Base-by-base conservation (phyloP, 2,329 filamentous ascomycete species). In the Fusarium sp. region DNA sequence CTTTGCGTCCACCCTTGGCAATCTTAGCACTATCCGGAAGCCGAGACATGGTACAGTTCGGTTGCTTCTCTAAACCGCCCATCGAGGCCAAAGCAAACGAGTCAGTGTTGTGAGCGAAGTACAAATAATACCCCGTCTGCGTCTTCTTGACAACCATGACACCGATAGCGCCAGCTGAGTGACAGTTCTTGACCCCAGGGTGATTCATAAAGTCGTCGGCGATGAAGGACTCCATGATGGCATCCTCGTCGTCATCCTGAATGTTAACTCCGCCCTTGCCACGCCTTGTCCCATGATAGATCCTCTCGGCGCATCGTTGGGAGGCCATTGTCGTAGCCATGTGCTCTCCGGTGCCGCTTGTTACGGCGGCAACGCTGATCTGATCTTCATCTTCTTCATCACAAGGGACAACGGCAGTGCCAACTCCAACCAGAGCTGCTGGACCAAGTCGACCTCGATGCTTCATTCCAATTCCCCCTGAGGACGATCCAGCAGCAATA, bases 391-490 rank as follows among this genome's bases (percentile, higher is more conserved):
- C 95, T 33, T 90, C 88, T 2, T 89, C 86, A 71, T 95, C 91
- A 29, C 88, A 86, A 2, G 96, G 96, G n/a, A 98, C 90, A 31
- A 99, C 93, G 39, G 94, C 93, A 22, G 95, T 96, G 65, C 97
- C 97, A 63, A 98, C 91, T 9, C 97, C 96, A 16, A 98, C 94
- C 18, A 99, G 88, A 22, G 97, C 97, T 37, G 97, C 97, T 35
- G 97, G 97, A 0, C 97, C 97, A 72, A 98, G 90, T 39, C 97
- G 93, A 7, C 97, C 97, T 69, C 92, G 91, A 82, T 98, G 95
- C 81, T 99, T 99, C 96, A 99, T 98, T 31, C 97, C 96, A 81
- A 99, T 99, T 1, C 97, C 97, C 7, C 97, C 97, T 18, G 97
- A 99, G 2, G 97, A 99, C 2, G 97, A 98, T 18, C 93, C 97